Base-by-base conservation (phyloP, 75 land plant species). In the Selaginella moellendorffii region DNA sequence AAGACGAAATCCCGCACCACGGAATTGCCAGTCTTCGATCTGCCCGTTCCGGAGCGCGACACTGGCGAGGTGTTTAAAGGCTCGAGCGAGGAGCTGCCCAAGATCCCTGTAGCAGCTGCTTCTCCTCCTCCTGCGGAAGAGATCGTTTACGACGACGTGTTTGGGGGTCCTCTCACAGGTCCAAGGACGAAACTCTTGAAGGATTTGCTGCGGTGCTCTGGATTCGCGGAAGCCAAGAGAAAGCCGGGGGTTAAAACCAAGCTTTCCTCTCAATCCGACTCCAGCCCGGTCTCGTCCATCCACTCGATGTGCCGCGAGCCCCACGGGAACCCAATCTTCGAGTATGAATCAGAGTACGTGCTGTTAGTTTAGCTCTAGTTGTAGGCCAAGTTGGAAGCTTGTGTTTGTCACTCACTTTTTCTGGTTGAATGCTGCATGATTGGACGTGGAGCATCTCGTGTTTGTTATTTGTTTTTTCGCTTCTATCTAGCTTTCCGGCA, bases 181-280 rank as follows among this genome's bases (percentile, higher is more conserved):
- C 46, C 46, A 36, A 56, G 24, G 24, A 56, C 59, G n/a, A 56
- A 21, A n/a, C 5, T 56, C 9, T 19, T 56, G 21, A 19, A 24
- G 24, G 59, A 56, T 56, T 21, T 56, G 9, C 24, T 56, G 24
- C 8, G 59, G n/a, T 56, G 59, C n/a, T 56, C 59, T 56, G 59
- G 59, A n/a, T 36, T 36, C 14, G 14, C 10, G 10, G 14, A 36
- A 14, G 46, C 46, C 46, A 14, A 14, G 14, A n/a, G n/a, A n/a
- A n/a, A n/a, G n/a, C n/a, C n/a, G n/a, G n/a, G n/a, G n/a, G n/a
- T n/a, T n/a, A n/a, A n/a, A n/a, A 5, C 46, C 14, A 36, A 14
- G 14, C 10, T 5, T 14, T 36, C 46, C 46, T 5, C 46, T 5
- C 46, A 36, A 14, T 5, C 46, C 10, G n/a, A n/a, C n/a, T 36